Evolutionary conservation across 371 early-diverging fungal genomes (phyloP).

Genomic region (Mortierella sp.): DNA sequence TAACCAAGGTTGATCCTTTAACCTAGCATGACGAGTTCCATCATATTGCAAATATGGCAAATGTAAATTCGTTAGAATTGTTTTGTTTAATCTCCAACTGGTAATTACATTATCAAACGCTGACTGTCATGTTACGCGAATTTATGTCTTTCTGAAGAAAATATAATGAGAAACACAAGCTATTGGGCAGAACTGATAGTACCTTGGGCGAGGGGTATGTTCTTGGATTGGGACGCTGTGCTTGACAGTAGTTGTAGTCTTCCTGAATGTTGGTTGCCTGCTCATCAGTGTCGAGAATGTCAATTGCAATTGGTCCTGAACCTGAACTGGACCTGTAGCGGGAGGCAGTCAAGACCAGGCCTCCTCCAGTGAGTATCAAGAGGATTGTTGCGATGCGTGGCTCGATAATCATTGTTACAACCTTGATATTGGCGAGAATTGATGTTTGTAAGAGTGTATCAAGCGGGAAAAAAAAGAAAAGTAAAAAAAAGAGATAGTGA

Average conservation of each 20-base stretch:
- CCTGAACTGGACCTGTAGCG: slow-evolving; percentile 8
- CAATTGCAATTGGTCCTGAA: slow-evolving; percentile 11
- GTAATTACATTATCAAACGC: no score
- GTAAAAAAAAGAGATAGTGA: not conserved
- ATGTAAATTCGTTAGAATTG: no score
- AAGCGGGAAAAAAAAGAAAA: no score
- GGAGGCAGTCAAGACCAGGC: slow-evolving; percentile 22
- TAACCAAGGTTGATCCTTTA: slow-evolving; percentile 34
- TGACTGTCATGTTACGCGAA: no score
- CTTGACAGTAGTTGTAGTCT: slow-evolving; percentile 57
- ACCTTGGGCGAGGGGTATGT: slow-evolving; percentile 51
- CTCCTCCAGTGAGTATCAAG: slow-evolving; percentile 29
- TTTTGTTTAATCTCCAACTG: no score
- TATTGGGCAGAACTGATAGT: not conserved
- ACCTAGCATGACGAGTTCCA: slow-evolving; percentile 14
- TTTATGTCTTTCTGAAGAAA: no score
- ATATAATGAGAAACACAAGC: not conserved
- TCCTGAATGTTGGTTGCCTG: slow-evolving; percentile 1
- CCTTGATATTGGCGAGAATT: not conserved
- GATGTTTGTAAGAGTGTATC: not conserved
- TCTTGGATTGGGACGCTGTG: slow-evolving; percentile 26
- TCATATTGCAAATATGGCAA: no score
- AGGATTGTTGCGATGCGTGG: slow-evolving; percentile 20
- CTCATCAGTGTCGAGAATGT: slow-evolving; percentile 22
- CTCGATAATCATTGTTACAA: slow-evolving; percentile 14